Base-by-base conservation (phyloP, 192 early-diverging fungal genomes). In the Coemansia sp. region DNA sequence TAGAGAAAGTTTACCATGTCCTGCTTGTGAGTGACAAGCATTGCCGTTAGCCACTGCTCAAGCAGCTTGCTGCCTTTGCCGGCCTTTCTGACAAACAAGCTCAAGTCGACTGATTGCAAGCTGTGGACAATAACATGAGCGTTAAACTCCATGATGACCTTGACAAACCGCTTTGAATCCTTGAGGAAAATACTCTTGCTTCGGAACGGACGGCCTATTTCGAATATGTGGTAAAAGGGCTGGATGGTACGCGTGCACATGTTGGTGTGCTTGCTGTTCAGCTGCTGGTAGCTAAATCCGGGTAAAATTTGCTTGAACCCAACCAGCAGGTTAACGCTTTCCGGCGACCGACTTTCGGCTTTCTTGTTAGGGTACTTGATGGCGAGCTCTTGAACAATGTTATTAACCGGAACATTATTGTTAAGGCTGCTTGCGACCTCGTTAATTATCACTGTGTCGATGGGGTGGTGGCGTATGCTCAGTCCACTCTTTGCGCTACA, bases 211-310 rank as follows among this genome's bases (percentile, higher is more conserved):
- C 47, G 24, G n/a, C 68, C 75, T 3, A 57, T 43, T 11, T 61
- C 47, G 35, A 50, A 64, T 13, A 71, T 39, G 6, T 62, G 57
- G 22, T 65, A 52, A 57, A 77, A 77, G 0, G 75, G 75, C 0
- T 61, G 54, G 23, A 77, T 71, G 7, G 57, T 58, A 1, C 75
- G 65, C 0, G 75, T 77, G 69, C 68, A 71, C 75, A 77, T 77
- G 43, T 77, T 77, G 37, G 71, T 62, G 26, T 77, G 75, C 62
- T 77, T 77, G 59, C 67, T 66, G 65, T 77, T 77, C 1, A 77
- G 65, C 29, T 77, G 75, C 54, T 64, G 69, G 69, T 64, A 63
- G 10, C 62, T 48, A 16, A 68, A 77, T 11, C 37, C 43, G 1
- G 75, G 69, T 10, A 58, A 56, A 7, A 38, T 53, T 20, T 3